Conservation (phyloP, 2,329 filamentous ascomycete species). For the Cladophialophora immunda region DNA sequence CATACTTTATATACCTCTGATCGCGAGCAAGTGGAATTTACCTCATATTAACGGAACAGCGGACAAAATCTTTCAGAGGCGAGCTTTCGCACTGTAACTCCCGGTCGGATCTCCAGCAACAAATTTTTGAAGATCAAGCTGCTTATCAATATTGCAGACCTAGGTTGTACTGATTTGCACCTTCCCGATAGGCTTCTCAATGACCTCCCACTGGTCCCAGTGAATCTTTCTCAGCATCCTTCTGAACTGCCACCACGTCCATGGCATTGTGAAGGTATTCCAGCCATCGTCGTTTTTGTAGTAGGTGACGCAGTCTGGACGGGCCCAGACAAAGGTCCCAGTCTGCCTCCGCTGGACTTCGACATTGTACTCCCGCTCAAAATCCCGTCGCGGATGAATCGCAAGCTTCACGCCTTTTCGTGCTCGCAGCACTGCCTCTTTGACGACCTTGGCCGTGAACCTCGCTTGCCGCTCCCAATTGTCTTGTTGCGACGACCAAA, state of each 20-base stretch:
- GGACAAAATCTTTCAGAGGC: background rate
- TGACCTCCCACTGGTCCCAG: constrained; percentile 21
- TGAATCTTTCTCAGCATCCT: constrained; percentile 21
- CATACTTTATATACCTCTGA: background rate
- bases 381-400: constrained; percentile 6
- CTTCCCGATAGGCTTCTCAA: constrained; percentile 11
- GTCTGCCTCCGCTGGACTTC: constrained; percentile 15
- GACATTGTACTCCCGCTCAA: constrained; percentile 18
- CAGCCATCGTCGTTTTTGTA: constrained; percentile 23
- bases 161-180: background rate
- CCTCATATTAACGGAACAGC: too few species aligned
- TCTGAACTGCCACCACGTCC: constrained; percentile 23
- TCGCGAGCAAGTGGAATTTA: background rate
- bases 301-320: constrained; percentile 21
- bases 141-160: background rate
- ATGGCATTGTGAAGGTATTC: constrained; percentile 24
- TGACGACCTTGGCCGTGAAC: constrained; percentile 12
- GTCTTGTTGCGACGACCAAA: constrained; percentile 27
- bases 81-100: too few species aligned
- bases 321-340: constrained; percentile 15
- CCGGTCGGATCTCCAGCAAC: too few species aligned
- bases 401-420: constrained; percentile 17
- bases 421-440: constrained; percentile 2
- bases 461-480: constrained; percentile 19
- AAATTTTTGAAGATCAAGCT: background rate